A percentile compares a stretch with the other conserved stretches of the same genome.
Conservation (phyloP, 495 filamentous ascomycete species). For the Baudoinia panamericana region DNA sequence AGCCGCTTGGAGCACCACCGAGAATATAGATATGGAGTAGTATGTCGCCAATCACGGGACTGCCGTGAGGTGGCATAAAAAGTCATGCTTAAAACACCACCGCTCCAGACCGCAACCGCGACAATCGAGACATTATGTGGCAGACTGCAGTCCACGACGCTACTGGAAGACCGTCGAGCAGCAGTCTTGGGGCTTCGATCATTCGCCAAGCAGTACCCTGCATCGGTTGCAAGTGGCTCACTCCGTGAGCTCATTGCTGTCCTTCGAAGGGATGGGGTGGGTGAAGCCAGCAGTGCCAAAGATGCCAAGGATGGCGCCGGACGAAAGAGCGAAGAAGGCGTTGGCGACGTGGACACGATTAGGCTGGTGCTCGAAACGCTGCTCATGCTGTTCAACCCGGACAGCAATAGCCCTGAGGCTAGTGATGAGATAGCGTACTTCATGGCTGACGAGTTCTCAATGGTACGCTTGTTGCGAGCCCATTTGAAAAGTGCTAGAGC, state of each 20-base stretch:
- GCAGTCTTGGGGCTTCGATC: constrained; percentile 86
- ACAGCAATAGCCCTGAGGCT: constrained; percentile 71
- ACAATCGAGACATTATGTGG: constrained; percentile 81
- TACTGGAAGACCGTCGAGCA: constrained; percentile 85
- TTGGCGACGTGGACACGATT: constrained; percentile 75
- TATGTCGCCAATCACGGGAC: too few relatives aligned
- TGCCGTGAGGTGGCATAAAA: too few relatives aligned
- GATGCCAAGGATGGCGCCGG: constrained; percentile 4
- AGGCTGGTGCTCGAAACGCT: constrained; percentile 91
- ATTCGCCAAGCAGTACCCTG: constrained; percentile 91
- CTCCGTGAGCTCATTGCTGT: constrained; percentile 75
- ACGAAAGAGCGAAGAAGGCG: constrained; percentile 33
- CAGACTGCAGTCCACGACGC: constrained; percentile 71
- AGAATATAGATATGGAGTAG: too few relatives aligned
- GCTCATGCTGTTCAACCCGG: constrained; percentile 75
- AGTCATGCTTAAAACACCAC: constrained; percentile 19
- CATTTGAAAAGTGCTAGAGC: too few relatives aligned
- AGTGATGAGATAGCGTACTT: constrained; percentile 93
- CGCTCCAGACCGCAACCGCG: constrained; percentile 72
- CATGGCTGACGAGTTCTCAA: constrained; percentile 96
- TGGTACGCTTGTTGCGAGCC: constrained; percentile 52
- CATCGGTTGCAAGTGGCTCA: constrained; percentile 86
- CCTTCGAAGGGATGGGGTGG: constrained; percentile 69
- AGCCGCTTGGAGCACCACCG: too few relatives aligned
- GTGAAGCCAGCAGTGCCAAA: constrained; percentile 24